Base-by-base conservation (phyloP, 495 filamentous ascomycete species). In the Lophiotrema nucula region DNA sequence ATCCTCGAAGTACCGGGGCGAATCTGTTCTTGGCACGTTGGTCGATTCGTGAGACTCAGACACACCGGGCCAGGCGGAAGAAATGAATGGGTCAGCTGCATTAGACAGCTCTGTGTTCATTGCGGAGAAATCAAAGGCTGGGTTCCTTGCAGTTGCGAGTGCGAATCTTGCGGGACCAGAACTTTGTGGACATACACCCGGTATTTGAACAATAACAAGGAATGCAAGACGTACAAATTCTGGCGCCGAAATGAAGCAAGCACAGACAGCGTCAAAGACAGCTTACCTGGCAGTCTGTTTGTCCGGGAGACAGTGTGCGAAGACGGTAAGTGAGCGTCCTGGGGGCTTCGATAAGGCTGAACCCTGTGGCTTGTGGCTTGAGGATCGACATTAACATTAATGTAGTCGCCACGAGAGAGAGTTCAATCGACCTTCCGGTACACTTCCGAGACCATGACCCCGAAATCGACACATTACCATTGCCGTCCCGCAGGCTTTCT, bases 31-130 rank as follows among this genome's bases (percentile, higher is more conserved):
- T 54, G 48, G 55, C 59, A 64, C 35, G 46, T 66, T n/a, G 39
- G 56, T 11, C 60, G 62, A 0, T 33, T 62, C n/a, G 37, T 51
- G 18, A 33, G 41, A 31, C 38, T 58, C 22, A 35, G 58, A 19
- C 47, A 33, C 3, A 58, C 49, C 0, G 48, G 22, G 13, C 16
- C 15, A 0, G 52, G 52, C n/a, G 52, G 39, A 18, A 56, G 33
- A 37, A 66, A 66, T 33, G 58, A 55, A 38, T 68, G 65, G 65
- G 37, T 46, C 19, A 60, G 62, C 41, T 22, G 27, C 10, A 33
- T 51, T 10, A 27, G 26, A 23, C 13, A 45, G 16, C 60, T 69
- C 45, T 69, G 67, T 35, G 58, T 67, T 43, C 67, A 69, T 28
- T 64, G 60, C 41, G 64, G 67, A 5, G 28, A 18, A n/a, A 46